These are phyloP conservation scores for Puccinia brachypodii DNA, from an alignment of 1,284 basidiomycete genomes.

Conservation along the genomic window DNA sequence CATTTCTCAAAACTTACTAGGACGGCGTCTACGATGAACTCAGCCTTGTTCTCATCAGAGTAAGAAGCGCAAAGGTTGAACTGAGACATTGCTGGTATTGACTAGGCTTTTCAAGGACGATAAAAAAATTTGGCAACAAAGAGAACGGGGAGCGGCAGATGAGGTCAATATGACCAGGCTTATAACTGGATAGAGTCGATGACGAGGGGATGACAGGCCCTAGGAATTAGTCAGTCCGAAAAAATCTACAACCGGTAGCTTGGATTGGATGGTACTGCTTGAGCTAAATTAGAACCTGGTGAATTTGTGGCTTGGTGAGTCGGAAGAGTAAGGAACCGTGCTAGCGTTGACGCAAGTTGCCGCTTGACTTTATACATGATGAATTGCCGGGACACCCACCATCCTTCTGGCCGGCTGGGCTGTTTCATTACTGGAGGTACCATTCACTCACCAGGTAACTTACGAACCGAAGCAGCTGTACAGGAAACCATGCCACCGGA, in stretches of 20 bases:
- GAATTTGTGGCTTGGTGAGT: not conserved
- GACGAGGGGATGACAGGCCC: not conserved
- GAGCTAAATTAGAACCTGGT: not conserved
- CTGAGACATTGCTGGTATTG: constrained; percentile 4
- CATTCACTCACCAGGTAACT: not conserved
- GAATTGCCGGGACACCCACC: not conserved
- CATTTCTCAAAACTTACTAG: constrained; percentile 29
- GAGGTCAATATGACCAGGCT: not conserved
- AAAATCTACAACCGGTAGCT: not conserved
- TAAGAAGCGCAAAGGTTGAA: constrained; percentile 31
- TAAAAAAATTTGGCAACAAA: not conserved
- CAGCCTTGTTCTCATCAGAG: constrained; percentile 51
- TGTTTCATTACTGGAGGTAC: not conserved
- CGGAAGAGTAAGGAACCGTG: not conserved
- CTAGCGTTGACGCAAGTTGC: not conserved
- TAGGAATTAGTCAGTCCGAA: not conserved
- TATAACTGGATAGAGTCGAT: not conserved
- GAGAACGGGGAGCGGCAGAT: not conserved
- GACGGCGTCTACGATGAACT: constrained; percentile 54
- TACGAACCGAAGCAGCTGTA: not conserved
- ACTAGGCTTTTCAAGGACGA: not conserved
- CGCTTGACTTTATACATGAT: not conserved
- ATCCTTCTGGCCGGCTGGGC: not conserved
- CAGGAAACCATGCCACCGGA: not conserved
- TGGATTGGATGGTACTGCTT: too few species aligned